Conservation (phyloP, 2,329 filamentous ascomycete genomes). For the Xylaria digitata region DNA sequence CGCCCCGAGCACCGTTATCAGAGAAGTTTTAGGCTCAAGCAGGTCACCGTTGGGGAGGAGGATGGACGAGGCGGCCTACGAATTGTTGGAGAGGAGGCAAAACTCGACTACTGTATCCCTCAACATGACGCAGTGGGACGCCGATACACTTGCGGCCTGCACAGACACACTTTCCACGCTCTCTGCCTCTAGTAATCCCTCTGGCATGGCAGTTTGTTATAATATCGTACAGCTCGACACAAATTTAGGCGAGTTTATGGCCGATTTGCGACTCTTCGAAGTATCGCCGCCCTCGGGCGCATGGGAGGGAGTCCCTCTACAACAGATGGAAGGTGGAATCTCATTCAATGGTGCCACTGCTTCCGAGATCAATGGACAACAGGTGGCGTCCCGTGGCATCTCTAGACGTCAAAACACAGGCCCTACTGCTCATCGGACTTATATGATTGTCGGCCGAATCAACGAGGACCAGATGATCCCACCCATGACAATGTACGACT, state of each 20-base stretch:
- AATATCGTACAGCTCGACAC: conserved; percentile 79
- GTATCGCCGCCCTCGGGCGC: conserved; percentile 68
- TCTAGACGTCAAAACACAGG: conserved; percentile 41
- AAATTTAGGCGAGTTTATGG: conserved; percentile 76
- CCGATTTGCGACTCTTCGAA: conserved; percentile 80
- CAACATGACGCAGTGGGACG: conserved; percentile 68
- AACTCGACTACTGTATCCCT: conserved; percentile 48
- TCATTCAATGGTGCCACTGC: conserved; percentile 66
- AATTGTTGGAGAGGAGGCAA: conserved; percentile 41
- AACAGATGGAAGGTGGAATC: conserved; percentile 66
- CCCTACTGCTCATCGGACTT: conserved; percentile 67
- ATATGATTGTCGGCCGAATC: conserved; percentile 76
- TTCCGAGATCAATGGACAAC: conserved; percentile 45
- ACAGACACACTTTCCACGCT: conserved; percentile 65
- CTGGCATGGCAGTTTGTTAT: conserved; percentile 84
- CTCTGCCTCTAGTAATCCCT: conserved; percentile 73
- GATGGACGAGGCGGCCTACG: conserved; percentile 36
- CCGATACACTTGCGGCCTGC: conserved; percentile 69
- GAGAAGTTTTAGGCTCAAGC: conserved; percentile 33
- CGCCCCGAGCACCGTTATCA: conserved; percentile 44
- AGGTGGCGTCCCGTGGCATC: conserved; percentile 7
- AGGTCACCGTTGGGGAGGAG: conserved; percentile 36
- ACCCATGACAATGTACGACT: conserved; percentile 71
- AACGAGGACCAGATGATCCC: conserved; percentile 65
- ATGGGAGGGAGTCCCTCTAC: conserved; percentile 63